Base-by-base conservation (phyloP, 805 yeast species). In the Metschnikowia proteae region DNA sequence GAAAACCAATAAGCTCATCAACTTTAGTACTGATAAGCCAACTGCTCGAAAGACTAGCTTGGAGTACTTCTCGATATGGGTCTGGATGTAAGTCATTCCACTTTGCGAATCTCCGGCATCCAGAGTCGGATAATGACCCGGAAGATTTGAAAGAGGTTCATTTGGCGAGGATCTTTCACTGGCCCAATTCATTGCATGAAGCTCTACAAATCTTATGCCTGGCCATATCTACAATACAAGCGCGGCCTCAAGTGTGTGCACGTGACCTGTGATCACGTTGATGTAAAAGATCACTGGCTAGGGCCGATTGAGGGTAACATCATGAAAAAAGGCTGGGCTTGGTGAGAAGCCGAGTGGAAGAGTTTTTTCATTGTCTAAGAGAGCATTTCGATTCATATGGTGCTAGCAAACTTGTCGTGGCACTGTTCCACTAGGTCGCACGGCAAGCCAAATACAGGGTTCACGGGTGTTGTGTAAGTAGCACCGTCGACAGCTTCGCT, bases 371-470 rank as follows among this genome's bases (percentile, higher is more conserved):
- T 17, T 17, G 17, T 17, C 17, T 17, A 17, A 17, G 2, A 17
- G 17, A 17, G 30, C 30, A 3, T 28, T 28, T 25, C 6, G 13
- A 28, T 7, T n/a, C 10, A 34, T 29, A n/a, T 28, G 23, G 5
- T 30, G 22, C 26, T 40, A 28, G 25, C 33, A 17, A 55, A 52
- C n/a, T 54, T 45, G 11, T 37, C 27, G 23, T 33, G 23, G 46
- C 66, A 65, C 17, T 47, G 55, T 45, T 69, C 68, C 1, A 78
- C 75, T 36, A 55, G 55, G 1, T 67, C 79, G 45, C 54, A 44
- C 6, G 88, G 86, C 10, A 83, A 55, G 0, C 84, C 85, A 57
- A 81, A 82, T 0, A 57, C 47, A 3, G 61, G 61, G 39, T 56
- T 45, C 17, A 57, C 46, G 3, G 54, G 46, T 3, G 27, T n/a